Evolutionary conservation across 257 asterid species (phyloP), one percentile per base, ranked within the genome.

Genomic region (Ophiorrhiza pumila): DNA sequence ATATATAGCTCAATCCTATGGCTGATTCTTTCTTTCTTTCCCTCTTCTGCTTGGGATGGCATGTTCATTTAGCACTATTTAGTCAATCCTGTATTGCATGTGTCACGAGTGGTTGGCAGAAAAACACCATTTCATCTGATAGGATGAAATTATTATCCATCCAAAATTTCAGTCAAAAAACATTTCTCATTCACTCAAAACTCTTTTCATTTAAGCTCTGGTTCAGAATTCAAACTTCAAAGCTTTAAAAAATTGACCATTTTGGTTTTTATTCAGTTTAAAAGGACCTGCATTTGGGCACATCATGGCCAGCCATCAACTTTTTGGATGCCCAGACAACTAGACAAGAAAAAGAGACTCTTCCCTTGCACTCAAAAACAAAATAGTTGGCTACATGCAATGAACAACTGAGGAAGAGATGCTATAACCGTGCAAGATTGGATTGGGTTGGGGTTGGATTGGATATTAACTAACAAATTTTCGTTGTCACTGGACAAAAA

Each of bases 261-360:
- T 18, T 20, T 7, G 12, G 1, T 25, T 53, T 18, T 22, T 20
- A n/a, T 47, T 47, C 29, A 20, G 7, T 31, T 0, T 27, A 25
- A 10, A 57, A 57, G 63, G 63, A 13, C 63, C 37, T 57, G 63
- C 25, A 12, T 12, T 10, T 5, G 4, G 13, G 18, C n/a, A 13
- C 37, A 63, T 14, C 29, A 32, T 39, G 47, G 47, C 53, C 53
- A 65, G 69, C n/a, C 52, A 8, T 23, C 53, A 42, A 29, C 27
- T 65, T 47, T 42, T 14, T 42, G 25, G 71, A 32, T 65, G 71
- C 39, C 41, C 15, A 29, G 39, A 65, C 56, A 70, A 70, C 29
- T 13, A 70, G 74, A 70, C 71, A 65, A 45, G 27, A 41, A 56
- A 25, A 34, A 55, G 35, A 17, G 60, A 71, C 22, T 37, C 55